A percentile compares a stretch with the other conserved stretches of the same genome.
phyloP scores from a whole-genome alignment of 2,329 filamentous ascomycete species.

The Talaromyces sp. region DNA sequence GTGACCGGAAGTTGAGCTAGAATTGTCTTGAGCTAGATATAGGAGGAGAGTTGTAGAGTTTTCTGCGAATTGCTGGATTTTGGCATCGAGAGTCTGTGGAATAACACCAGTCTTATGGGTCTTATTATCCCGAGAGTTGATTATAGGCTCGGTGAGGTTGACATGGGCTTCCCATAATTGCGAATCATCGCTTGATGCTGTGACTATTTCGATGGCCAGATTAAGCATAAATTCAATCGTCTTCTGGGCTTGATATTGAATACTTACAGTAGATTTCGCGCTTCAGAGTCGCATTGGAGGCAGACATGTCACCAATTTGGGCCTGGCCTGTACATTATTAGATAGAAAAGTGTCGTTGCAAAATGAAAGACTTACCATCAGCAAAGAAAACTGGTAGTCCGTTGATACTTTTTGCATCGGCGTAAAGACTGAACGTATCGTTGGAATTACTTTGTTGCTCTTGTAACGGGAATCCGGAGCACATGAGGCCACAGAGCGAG shows the following conservation, averaged over 20 bases:
- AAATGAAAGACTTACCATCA: slow-evolving; percentile 2
- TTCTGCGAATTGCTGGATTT: neutral
- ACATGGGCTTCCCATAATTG: neutral
- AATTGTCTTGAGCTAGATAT: neutral
- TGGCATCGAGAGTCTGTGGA: too few species aligned
- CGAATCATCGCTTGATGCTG: neutral
- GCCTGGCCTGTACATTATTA: slow-evolving; percentile 4
- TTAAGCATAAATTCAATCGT: too few species aligned
- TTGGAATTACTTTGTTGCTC: neutral
- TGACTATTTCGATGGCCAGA: too few species aligned
- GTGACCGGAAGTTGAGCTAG: neutral
- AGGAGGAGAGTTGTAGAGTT: neutral
- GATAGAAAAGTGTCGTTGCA: too few species aligned
- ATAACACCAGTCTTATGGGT: neutral
- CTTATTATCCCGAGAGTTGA: neutral
- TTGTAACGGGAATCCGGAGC: neutral
- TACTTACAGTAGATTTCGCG: neutral
- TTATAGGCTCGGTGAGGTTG: neutral
- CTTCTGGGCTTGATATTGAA: too few species aligned
- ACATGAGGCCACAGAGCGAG: neutral
- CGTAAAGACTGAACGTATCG: neutral
- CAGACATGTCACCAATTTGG: slow-evolving; percentile 6
- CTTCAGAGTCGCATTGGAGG: slow-evolving; percentile 9
- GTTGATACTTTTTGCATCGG: neutral
- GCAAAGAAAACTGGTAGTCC: slow-evolving; percentile 1